phyloP scores from a whole-genome alignment of 768 basidiomycete genomes.

The Agrocybe praecox region DNA sequence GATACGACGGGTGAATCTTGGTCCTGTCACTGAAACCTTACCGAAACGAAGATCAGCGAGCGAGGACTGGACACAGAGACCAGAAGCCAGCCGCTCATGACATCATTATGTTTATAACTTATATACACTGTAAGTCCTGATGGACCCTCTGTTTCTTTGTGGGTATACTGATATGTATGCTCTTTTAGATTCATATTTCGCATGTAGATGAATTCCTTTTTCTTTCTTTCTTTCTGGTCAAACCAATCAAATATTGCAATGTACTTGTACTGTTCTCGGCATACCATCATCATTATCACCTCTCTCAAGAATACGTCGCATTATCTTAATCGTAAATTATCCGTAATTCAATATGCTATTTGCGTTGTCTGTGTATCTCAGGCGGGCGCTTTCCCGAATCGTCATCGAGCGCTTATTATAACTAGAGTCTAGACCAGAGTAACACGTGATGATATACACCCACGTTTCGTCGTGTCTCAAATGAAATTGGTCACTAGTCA shows the following conservation, averaged over 20 bases:
- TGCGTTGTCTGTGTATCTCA: not conserved
- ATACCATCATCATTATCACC: slow-evolving; percentile 8
- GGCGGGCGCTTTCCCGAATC: no score
- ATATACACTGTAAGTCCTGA: not conserved
- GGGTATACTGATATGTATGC: slow-evolving; percentile 1
- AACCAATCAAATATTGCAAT: slow-evolving; percentile 15
- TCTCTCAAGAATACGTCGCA: not conserved
- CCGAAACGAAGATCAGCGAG: slow-evolving; percentile 36
- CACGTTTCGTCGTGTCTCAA: no score
- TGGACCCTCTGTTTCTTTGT: not conserved
- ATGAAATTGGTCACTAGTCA: no score
- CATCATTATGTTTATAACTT: slow-evolving; percentile 19
- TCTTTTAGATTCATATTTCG: slow-evolving; percentile 6
- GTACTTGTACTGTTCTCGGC: slow-evolving; percentile 19
- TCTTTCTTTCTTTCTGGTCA: not conserved
- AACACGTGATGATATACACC: no score
- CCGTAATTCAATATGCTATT: not conserved
- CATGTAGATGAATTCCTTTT: not conserved
- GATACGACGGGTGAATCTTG: slow-evolving; percentile 21
- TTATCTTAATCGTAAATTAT: not conserved
- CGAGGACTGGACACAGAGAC: slow-evolving; percentile 26
- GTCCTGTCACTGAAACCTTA: slow-evolving; percentile 10
- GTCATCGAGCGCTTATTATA: not conserved
- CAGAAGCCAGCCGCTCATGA: slow-evolving; percentile 7
- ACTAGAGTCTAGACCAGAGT: no score